These are phyloP conservation scores for Suillus ampliporus DNA, from an alignment of 768 basidiomycete genomes.

Conservation along the genomic window DNA sequence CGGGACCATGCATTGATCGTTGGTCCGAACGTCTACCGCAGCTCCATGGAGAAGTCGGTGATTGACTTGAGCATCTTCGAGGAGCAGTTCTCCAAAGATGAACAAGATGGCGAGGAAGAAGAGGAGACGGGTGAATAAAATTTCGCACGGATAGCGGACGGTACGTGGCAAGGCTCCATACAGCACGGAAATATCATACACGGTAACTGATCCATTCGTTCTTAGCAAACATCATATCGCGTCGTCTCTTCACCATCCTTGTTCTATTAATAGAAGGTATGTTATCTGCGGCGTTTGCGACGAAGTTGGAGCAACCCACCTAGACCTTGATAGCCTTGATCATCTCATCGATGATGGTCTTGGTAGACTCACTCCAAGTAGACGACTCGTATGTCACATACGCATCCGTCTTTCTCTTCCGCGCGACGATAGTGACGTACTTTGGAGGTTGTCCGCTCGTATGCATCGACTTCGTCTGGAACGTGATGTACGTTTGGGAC, in stretches of 20 bases:
- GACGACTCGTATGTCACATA: neutral
- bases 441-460: neutral
- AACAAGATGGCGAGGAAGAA: neutral
- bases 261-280: neutral
- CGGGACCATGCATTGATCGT: neutral
- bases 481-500: neutral
- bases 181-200: neutral
- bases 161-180: neutral
- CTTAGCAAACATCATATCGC: neutral
- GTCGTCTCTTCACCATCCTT: neutral
- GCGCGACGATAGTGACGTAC: neutral
- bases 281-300: neutral
- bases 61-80: slow-evolving; percentile 1
- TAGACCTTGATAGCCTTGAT: neutral
- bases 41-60: neutral
- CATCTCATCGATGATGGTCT: neutral
- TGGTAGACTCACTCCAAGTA: neutral
- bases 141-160: neutral
- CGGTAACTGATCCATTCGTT: neutral
- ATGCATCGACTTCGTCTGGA: neutral
- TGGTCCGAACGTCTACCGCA: slow-evolving; percentile 2
- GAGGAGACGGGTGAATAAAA: neutral
- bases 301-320: neutral
- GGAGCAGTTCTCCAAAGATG: neutral
- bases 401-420: neutral